Percentiles rank a stretch among this genome's conserved stretches.
Evolutionary conservation across 306 rosid species (phyloP).

Genomic region (Heteromeles arbutifolia): DNA sequence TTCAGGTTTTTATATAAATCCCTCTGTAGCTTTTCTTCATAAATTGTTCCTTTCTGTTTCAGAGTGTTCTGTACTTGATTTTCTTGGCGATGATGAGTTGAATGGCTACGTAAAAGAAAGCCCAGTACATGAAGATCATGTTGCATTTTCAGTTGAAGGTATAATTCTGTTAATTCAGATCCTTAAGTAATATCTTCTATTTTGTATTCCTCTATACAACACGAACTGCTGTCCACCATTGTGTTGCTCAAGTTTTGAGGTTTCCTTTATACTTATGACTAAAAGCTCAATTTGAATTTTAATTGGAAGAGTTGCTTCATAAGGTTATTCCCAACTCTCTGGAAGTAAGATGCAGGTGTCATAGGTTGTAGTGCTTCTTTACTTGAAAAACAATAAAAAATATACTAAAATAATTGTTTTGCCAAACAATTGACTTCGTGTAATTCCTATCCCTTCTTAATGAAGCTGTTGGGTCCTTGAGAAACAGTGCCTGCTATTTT

Average conservation of each 20-base stretch:
- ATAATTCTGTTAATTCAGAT: neutral
- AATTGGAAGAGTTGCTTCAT: neutral
- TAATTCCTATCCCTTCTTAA: neutral
- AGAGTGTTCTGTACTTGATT: slow-evolving; percentile 72
- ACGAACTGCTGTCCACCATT: neutral
- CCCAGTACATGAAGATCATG: slow-evolving; percentile 70
- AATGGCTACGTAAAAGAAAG: slow-evolving; percentile 30
- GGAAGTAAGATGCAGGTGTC: neutral
- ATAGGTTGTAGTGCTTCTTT: neutral
- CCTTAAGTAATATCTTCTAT: neutral
- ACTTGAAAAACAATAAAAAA: neutral
- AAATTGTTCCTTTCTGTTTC: slow-evolving; percentile 17
- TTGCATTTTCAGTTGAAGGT: slow-evolving; percentile 91
- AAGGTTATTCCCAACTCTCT: neutral
- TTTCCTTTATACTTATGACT: neutral
- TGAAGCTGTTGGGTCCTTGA: neutral
- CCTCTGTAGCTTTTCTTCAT: neutral
- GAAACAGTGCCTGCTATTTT: neutral
- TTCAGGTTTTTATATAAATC: neutral
- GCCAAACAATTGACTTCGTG: slow-evolving; percentile 7
- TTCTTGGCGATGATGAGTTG: slow-evolving; percentile 59
- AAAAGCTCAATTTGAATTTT: neutral
- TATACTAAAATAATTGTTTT: neutral
- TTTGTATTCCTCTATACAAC: neutral
- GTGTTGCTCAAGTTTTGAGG: neutral